Evolutionary conservation across 2,329 filamentous ascomycete genomes (phyloP), one percentile per base, ranked within the genome.

Genomic region (Colletotrichum zoysiae): DNA sequence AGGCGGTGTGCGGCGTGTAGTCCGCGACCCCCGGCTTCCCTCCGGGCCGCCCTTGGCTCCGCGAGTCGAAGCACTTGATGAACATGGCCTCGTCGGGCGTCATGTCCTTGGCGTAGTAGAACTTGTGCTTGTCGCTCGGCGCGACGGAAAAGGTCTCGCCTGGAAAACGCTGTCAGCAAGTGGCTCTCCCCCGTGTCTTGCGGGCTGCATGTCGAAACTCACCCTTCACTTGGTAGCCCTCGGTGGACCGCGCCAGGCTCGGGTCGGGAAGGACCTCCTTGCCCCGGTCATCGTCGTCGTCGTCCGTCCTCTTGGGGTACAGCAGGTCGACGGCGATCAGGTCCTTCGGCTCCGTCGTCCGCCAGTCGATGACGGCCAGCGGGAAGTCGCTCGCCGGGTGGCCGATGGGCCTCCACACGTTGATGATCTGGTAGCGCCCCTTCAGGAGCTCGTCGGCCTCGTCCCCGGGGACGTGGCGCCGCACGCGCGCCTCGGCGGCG

Each of bases 91-190:
- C 83, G n/a, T 85, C 84, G 5, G 84, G 84, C 58, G 85, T 88
- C 90, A 92, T 92, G 76, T 92, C 90, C 80, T 91, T 91, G 77
- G 88, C 82, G 75, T 92, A 93, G 76, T 87, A 92, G 76, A 91
- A 91, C 75, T 84, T 83, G 78, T 93, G 91, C 20, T 78, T 79
- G 9, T 88, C 85, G 74, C 82, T 91, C 3, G 89, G 85, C 57
- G 84, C 82, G 0, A 93, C 87, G 0, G 83, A 84, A 77, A 90
- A 86, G 1, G 90, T 92, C 82, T 92, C 90, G 26, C 91, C 89
- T 73, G 26, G n/a, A 5, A 12, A 12, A 16, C 8, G 1, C 5
- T 6, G 33, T 66, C 16, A 58, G 55, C 48, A 44, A 12, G 20
- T 7, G 5, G 5, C 16, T 12, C 9, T 20, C 42, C 44, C 18